Conservation (phyloP, 1,284 basidiomycete genomes). For the Cystobasidium pallidum region DNA sequence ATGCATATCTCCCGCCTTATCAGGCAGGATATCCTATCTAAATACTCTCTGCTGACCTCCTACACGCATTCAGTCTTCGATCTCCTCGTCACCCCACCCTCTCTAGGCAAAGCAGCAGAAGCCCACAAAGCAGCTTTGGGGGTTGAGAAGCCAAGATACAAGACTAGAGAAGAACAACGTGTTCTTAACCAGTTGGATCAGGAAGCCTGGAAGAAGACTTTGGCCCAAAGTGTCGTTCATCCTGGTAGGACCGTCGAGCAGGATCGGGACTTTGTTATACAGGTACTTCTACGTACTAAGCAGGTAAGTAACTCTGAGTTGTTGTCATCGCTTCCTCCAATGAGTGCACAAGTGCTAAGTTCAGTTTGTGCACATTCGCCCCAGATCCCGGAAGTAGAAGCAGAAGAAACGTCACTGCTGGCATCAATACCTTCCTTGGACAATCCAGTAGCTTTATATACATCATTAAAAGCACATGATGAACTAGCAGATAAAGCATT, state of each 20-base stretch:
- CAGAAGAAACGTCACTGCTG: conserved; percentile 30
- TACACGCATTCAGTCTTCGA: conserved; percentile 43
- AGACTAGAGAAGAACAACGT: conserved; percentile 43
- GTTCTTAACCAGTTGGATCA: conserved; percentile 26
- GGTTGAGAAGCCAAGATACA: conserved; percentile 41
- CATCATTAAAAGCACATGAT: conserved; percentile 34
- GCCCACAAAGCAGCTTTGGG: conserved; percentile 38
- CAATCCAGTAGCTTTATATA: conserved; percentile 22
- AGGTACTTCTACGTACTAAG: conserved; percentile 42
- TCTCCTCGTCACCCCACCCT: conserved; percentile 40
- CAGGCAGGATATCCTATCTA: conserved; percentile 42
- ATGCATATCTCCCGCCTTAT: neutral
- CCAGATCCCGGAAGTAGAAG: conserved; percentile 41
- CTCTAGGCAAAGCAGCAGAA: conserved; percentile 38
- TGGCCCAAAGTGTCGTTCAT: conserved; percentile 40
- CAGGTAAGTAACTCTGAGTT: conserved; percentile 44
- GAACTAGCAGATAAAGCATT: conserved; percentile 36
- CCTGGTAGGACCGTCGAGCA: conserved; percentile 37
- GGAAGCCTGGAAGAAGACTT: conserved; percentile 42
- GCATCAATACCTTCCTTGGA: conserved; percentile 18
- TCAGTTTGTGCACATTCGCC: too few relatives aligned
- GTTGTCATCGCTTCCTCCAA: too few relatives aligned
- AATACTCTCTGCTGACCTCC: conserved; percentile 40
- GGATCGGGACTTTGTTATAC: conserved; percentile 43
- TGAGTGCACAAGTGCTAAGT: too few relatives aligned